Percentiles rank a stretch among this genome's conserved stretches.
These are phyloP conservation scores for Lithospermum erythrorhizon DNA, from an alignment of 257 asterid species.

Conservation along the genomic window DNA sequence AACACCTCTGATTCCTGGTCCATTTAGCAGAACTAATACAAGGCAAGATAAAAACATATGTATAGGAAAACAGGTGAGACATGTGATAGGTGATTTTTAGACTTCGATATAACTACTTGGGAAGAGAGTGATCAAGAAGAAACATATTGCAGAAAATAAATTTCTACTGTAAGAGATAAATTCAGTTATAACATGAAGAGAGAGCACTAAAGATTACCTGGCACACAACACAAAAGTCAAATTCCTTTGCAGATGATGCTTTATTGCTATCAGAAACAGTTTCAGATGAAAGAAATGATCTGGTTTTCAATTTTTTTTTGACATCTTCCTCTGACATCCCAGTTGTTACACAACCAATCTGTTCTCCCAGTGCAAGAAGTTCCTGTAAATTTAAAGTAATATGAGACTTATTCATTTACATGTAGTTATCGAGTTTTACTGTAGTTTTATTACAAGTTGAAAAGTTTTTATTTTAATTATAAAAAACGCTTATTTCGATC, in stretches of 20 bases:
- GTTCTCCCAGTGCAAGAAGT: slow-evolving; percentile 79
- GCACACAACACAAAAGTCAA: slow-evolving; percentile 63
- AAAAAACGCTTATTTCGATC: no score
- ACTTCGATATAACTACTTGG: no score
- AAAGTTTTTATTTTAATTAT: no score
- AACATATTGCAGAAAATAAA: not conserved
- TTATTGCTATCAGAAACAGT: slow-evolving; percentile 22
- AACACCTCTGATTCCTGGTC: not conserved
- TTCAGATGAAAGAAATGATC: slow-evolving; percentile 30
- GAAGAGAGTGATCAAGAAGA: not conserved
- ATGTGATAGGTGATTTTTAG: no score
- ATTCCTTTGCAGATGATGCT: slow-evolving; percentile 21
- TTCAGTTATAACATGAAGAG: not conserved
- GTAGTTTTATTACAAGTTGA: not conserved
- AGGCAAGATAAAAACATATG: not conserved
- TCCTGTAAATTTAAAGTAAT: slow-evolving; percentile 30
- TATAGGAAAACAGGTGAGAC: no score
- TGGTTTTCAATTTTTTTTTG: slow-evolving; percentile 36
- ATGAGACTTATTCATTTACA: no score
- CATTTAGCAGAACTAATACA: not conserved
- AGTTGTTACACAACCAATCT: slow-evolving; percentile 64
- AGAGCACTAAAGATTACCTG: slow-evolving; percentile 38
- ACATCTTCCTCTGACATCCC: slow-evolving; percentile 54
- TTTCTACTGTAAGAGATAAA: not conserved
- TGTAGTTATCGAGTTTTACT: not conserved